phyloP scores from a whole-genome alignment of 1,139 yeast genomes.

The Eremothecium sinecaudum region DNA sequence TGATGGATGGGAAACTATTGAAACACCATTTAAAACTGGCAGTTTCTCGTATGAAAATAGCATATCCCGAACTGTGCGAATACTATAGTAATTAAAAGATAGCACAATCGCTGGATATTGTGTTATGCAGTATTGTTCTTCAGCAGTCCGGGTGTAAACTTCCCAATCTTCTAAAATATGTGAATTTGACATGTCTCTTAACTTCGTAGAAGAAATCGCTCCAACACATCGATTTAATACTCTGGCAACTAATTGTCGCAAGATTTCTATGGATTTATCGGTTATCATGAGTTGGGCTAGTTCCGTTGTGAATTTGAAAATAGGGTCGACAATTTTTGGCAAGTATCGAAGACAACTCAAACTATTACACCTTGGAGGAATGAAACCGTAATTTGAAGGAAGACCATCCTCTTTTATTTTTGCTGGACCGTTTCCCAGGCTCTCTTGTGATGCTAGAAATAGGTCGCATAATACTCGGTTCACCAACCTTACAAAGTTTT shows the following conservation, averaged over 20 bases:
- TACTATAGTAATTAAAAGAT: conserved; percentile 35
- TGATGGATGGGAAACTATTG: conserved; percentile 36
- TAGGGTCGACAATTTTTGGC: conserved; percentile 34
- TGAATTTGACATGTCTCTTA: conserved; percentile 39
- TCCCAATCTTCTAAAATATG: conserved; percentile 39
- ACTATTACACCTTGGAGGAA: conserved; percentile 55
- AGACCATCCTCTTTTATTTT: conserved; percentile 21
- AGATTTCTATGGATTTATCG: conserved; percentile 31
- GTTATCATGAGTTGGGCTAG: conserved; percentile 38
- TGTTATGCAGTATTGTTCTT: conserved; percentile 37
- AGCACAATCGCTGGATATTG: conserved; percentile 39
- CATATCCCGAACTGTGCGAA: conserved; percentile 31
- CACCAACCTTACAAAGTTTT: conserved; percentile 30
- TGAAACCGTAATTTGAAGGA: conserved; percentile 39
- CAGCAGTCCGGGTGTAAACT: conserved; percentile 22
- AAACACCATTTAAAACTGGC: conserved; percentile 33
- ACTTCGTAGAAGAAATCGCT: conserved; percentile 43
- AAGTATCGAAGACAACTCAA: conserved; percentile 45
- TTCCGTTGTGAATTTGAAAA: conserved; percentile 36
- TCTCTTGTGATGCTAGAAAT: conserved; percentile 32
- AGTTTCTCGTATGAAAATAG: conserved; percentile 30
- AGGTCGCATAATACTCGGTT: conserved; percentile 32
- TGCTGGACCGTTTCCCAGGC: conserved; percentile 17
- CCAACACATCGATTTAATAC: conserved; percentile 38
- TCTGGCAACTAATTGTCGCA: conserved; percentile 33